Conservation (phyloP, 139 green algal genomes). For the Mychonastes homosphaera region DNA sequence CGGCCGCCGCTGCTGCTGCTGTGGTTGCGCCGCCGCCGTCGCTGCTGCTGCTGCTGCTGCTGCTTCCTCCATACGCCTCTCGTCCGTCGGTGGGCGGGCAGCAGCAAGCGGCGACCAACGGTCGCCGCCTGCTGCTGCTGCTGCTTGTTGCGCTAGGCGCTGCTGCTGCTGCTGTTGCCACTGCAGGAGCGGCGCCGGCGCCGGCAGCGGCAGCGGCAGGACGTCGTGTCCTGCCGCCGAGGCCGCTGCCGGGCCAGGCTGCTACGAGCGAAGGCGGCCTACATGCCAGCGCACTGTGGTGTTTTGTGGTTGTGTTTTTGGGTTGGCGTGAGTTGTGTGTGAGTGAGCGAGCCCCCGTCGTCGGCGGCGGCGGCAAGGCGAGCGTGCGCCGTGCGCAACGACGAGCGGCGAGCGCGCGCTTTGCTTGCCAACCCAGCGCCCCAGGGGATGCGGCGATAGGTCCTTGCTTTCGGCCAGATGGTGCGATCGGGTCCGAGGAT, state of each 20-base stretch:
- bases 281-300: not conserved
- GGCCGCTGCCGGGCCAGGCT: not conserved
- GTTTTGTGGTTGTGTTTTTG: too few relatives aligned
- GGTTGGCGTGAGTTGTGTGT: not conserved
- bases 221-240: not conserved
- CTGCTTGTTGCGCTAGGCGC: not conserved
- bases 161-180: constrained; percentile 6
- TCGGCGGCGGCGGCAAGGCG: too few relatives aligned
- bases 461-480: too few relatives aligned
- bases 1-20: not conserved
- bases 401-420: too few relatives aligned
- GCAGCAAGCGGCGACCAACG: not conserved
- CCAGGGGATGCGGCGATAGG: too few relatives aligned
- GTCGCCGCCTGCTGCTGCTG: not conserved
- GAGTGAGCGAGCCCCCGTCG: not conserved
- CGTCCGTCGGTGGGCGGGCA: not conserved
- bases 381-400: too few relatives aligned
- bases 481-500: too few relatives aligned
- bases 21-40: not conserved
- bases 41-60: constrained; percentile 4
- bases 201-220: not conserved
- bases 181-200: not conserved
- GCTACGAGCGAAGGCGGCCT: not conserved
- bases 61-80: not conserved
- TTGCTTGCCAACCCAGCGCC: too few relatives aligned